Evolutionary conservation across 495 filamentous ascomycete species (phyloP).

Genomic region (Neurospora cerealis): DNA sequence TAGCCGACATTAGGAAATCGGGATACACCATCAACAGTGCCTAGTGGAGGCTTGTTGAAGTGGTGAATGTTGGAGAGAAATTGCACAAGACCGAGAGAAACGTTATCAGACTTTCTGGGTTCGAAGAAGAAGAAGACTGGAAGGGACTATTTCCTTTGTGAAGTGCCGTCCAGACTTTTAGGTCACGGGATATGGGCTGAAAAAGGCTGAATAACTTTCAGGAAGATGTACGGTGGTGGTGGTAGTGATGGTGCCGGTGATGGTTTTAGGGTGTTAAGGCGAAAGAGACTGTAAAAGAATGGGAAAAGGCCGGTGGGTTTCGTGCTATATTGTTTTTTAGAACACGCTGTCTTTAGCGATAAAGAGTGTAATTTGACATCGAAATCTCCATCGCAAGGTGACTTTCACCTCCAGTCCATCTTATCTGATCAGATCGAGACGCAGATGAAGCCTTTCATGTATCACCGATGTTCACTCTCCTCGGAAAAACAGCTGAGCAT

Average conservation of each 20-base stretch:
- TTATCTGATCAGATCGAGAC: neutral
- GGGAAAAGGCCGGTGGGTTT: neutral
- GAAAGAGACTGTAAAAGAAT: neutral
- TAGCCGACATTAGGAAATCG: slow-evolving; percentile 14
- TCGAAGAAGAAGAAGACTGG: neutral
- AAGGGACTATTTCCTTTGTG: neutral
- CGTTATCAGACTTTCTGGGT: neutral
- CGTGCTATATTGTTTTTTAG: neutral
- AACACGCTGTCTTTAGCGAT: neutral
- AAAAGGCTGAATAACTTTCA: neutral
- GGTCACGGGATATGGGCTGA: neutral
- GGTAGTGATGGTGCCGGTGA: neutral
- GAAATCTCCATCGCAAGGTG: neutral
- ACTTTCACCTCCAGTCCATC: neutral
- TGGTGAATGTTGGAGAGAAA: neutral
- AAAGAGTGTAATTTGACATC: neutral
- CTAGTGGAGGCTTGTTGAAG: neutral
- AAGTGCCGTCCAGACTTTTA: neutral
- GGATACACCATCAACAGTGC: slow-evolving; percentile 9
- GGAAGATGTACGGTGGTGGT: neutral
- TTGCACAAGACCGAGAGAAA: neutral
- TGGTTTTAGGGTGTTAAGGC: neutral
- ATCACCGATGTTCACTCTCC: neutral
- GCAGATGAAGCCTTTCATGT: neutral
- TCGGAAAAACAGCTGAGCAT: neutral